A percentile compares a stretch with the other conserved stretches of the same genome.
phyloP scores from a whole-genome alignment of 768 basidiomycete species.

The Dioszegia crocea region DNA sequence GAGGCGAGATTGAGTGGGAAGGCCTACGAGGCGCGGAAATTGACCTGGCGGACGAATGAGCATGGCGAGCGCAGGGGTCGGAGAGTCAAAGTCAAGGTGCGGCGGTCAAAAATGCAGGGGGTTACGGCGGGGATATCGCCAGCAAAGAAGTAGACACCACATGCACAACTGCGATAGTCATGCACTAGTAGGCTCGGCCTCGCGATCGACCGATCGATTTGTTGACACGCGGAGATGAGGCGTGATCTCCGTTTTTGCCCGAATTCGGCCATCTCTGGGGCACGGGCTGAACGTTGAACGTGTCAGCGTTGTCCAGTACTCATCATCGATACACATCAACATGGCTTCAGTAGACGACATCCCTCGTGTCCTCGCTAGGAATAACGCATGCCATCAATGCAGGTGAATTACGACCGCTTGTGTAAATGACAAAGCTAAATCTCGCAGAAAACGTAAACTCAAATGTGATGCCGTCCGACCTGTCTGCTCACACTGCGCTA shows the following conservation, averaged over 20 bases:
- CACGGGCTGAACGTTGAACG: too few species aligned
- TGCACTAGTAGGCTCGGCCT: not conserved
- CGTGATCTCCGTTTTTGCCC: not conserved
- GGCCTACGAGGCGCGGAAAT: slow-evolving; percentile 17
- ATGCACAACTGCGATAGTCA: too few species aligned
- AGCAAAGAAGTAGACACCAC: too few species aligned
- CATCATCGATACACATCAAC: not conserved
- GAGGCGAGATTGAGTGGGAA: slow-evolving; percentile 26
- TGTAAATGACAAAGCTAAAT: not conserved
- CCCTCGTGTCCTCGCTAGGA: slow-evolving; percentile 23
- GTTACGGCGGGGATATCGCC: too few species aligned
- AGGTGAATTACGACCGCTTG: slow-evolving; percentile 31
- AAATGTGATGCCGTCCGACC: slow-evolving; percentile 39
- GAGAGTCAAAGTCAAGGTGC: too few species aligned
- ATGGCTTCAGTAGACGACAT: slow-evolving; percentile 9
- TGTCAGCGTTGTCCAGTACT: not conserved
- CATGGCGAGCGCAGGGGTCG: not conserved
- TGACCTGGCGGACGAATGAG: not conserved
- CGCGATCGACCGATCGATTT: not conserved
- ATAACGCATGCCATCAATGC: slow-evolving; percentile 39
- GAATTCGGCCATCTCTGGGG: slow-evolving; percentile 6
- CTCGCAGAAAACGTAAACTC: slow-evolving; percentile 4
- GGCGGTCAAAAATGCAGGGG: too few species aligned
- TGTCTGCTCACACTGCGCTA: slow-evolving; percentile 29
- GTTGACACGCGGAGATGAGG: not conserved